Evolutionary conservation across 495 filamentous ascomycete species (phyloP), one percentile per base, ranked within the genome.

Genomic region (Pyronema omphalodes): DNA sequence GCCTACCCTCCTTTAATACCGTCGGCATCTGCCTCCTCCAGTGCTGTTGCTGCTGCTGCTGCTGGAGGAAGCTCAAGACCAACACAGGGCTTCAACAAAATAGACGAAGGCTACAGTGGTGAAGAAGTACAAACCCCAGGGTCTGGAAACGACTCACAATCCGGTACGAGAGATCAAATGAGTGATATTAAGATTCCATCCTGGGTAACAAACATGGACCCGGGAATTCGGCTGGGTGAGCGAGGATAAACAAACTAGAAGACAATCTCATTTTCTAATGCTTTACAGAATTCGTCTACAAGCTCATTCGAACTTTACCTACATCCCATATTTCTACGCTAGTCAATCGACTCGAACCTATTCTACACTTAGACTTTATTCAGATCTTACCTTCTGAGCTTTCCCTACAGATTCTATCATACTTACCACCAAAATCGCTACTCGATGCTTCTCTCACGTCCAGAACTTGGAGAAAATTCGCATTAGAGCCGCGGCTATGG

Each of bases 401-500:
- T 54, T 88, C 83, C 48, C 80, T 87, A 52, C 80, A 91, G 60
- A 81, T 95, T 12, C 81, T 96, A 40, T 83, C 82, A 34, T 93
- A 85, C 62, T 77, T 98, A 34, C 80, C 86, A 39, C 79, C 85
- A 0, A 64, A 75, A 11, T 83, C 83, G 6, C 73, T 98, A 40
- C 70, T 95, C 52, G 78, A 76, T 53, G 83, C 87, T 6, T 84
- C 86, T 6, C 73, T 78, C 35, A 76, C 82, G 4, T 95, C 88
- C 12, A 77, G 82, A 36, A 71, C 77, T 55, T 96, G 93, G 91
- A 79, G 88, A 48, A 72, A 73, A 19, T 74, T 88, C 9, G 82
- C 88, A n/a, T 63, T 83, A 39, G 89, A 96, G 62, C 76, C 83
- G 36, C 81, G 82, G 52, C 73, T 98, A 7, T 98, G 93, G 93